Evolutionary conservation across 2,329 filamentous ascomycete species (phyloP), one percentile per base, ranked within the genome.

Genomic region (Golovinomyces cichoracearum): DNA sequence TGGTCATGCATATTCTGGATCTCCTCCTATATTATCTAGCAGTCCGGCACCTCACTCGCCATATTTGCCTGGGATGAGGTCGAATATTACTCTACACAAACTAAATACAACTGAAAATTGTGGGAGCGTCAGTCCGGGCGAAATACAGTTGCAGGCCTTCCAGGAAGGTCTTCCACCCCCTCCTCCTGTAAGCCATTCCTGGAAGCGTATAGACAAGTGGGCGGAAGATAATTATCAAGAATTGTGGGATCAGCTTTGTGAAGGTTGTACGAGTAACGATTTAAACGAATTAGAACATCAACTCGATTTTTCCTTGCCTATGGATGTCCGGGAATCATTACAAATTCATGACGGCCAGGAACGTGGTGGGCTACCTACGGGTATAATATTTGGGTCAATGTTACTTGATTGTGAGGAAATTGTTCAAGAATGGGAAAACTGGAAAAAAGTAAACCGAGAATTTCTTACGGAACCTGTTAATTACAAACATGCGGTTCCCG

Each of bases 381-480:
- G 90, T 53, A 80, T 95, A 55, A 75, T 98, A 52, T 95, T 98
- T 58, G 75, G 86, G 51, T 80, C 76, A 61, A 98, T 98, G 90
- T 67, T 98, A 53, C 74, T 98, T 50, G 90, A 98, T 63, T 95
- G 90, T 60, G 90, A 98, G 63, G 90, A 98, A 61, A 93, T 98
- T 56, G 80, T 93, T 21, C 85, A 94, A 63, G 90, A 98, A 62
- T 95, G 88, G 83, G 80, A 83, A 58, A 92, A 93, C 61, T 98
- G 90, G 90, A 78, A 84, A 57, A 78, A 75, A 53, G 90, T 98
- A 53, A 93, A 93, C 60, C 77, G 88, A 50, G 83, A 94, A 60
- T 93, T 82, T 62, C 71, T 95, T 51, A 56, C 49, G 6, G 53
- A 59, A 62, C 75, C 63, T 45, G 66, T 64, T 58, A 70, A 67